phyloP scores from a whole-genome alignment of 345 rosid genomes.

The Eucalyptus marginata region DNA sequence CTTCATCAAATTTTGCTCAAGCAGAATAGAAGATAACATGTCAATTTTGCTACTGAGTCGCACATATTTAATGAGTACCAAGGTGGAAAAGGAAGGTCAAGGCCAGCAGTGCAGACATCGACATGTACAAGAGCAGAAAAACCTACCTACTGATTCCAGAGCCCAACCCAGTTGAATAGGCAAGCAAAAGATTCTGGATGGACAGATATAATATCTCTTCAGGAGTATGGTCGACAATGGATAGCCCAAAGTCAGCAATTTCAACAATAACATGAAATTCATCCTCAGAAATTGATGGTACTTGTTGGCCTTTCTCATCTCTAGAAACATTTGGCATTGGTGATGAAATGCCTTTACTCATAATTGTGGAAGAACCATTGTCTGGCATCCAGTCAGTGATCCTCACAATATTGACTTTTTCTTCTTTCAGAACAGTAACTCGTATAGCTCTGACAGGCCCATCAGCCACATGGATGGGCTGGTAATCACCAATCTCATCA shows the following conservation, averaged over 20 bases:
- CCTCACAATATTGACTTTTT: slow-evolving; percentile 62
- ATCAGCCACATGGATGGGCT: slow-evolving; percentile 35
- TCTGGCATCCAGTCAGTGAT: slow-evolving; percentile 97
- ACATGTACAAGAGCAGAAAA: not conserved
- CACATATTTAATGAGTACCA: not conserved
- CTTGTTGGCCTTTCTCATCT: slow-evolving; percentile 33
- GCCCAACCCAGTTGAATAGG: slow-evolving; percentile 88
- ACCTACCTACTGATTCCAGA: slow-evolving; percentile 81
- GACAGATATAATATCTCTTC: slow-evolving; percentile 90
- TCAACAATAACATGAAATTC: slow-evolving; percentile 89
- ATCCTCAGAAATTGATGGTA: slow-evolving; percentile 24
- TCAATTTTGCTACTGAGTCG: not conserved
- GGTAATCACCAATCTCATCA: slow-evolving; percentile 79
- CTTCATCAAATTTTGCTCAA: not conserved
- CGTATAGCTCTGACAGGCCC: slow-evolving; percentile 68
- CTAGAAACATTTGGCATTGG: slow-evolving; percentile 26
- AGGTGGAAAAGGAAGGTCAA: not conserved
- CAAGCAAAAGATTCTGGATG: slow-evolving; percentile 67
- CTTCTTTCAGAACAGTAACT: slow-evolving; percentile 72
- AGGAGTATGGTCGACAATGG: slow-evolving; percentile 88
- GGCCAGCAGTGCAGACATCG: not conserved
- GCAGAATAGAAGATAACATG: not conserved
- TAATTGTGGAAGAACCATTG: slow-evolving; percentile 40
- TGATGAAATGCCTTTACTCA: slow-evolving; percentile 17
- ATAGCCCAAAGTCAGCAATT: slow-evolving; percentile 89